phyloP scores from a whole-genome alignment of 192 early-diverging fungal species.

The Coemansia furcata region DNA sequence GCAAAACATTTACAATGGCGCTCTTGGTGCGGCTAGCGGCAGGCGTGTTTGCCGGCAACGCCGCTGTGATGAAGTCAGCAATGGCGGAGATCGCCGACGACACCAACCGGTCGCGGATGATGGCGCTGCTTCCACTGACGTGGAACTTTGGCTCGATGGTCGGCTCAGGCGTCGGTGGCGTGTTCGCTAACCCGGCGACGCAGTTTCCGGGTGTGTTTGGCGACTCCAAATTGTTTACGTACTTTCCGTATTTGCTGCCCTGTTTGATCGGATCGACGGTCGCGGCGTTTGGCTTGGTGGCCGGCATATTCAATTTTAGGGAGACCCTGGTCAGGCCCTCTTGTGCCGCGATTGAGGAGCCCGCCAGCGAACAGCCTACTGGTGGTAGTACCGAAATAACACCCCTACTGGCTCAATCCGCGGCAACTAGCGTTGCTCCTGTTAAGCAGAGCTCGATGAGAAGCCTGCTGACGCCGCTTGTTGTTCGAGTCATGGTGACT shows the following conservation, averaged over 20 bases:
- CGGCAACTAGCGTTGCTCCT: not conserved
- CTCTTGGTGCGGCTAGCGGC: constrained; percentile 58
- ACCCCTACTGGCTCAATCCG: constrained; percentile 5
- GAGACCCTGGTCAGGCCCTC: constrained; percentile 46
- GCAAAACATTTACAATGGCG: constrained; percentile 56
- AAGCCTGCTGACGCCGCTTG: constrained; percentile 20
- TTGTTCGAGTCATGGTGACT: constrained; percentile 16
- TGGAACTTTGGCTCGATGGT: constrained; percentile 62
- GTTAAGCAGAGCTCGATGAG: constrained; percentile 5
- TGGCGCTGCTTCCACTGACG: constrained; percentile 67
- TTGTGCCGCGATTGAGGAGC: not conserved
- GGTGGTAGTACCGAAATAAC: constrained; percentile 7
- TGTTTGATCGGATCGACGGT: constrained; percentile 65
- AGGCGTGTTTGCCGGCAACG: constrained; percentile 71
- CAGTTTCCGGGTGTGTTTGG: constrained; percentile 63
- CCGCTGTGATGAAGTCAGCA: constrained; percentile 76
- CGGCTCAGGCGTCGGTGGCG: constrained; percentile 74
- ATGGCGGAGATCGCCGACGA: constrained; percentile 82
- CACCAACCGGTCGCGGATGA: constrained; percentile 72
- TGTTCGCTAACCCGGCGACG: constrained; percentile 70
- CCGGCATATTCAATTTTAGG: constrained; percentile 62
- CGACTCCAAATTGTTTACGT: constrained; percentile 54
- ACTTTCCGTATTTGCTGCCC: constrained; percentile 80
- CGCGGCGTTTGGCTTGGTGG: constrained; percentile 58
- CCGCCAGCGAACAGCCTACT: not conserved